Base-by-base conservation (phyloP, 1,284 basidiomycete genomes). In the Cryptococcus sp. region DNA sequence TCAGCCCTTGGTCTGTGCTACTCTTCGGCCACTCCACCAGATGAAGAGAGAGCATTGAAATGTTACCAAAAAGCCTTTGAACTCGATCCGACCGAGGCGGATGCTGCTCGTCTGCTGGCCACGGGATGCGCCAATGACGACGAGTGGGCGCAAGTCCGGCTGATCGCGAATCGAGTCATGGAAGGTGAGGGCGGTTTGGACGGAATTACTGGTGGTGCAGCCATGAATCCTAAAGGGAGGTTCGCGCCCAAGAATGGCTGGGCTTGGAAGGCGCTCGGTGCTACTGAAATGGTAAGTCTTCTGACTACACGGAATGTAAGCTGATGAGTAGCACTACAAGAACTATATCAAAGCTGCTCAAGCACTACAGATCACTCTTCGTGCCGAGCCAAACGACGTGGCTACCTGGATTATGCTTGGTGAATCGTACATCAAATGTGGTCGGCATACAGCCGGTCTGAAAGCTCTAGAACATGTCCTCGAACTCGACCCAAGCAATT, bases 61-160 rank as follows among this genome's bases (percentile, higher is more conserved):
- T 98, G 96, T 70, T 98, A 97, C 77, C 93, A 98, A 66, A 98
- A 96, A 66, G 96, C 96, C 0, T 98, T 99, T 63, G 96, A 98
- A 74, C 82, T 98, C 2, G 93, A 98, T 73, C 82, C 92, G 1
- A 82, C 86, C 13, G 89, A 98, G 74, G 84, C 83, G 11, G 84
- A 87, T 14, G 92, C 96, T 1, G 96, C 93, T 0, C 79, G 82
- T 46, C 79, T 85, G 54, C 80, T 98, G 3, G 92, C 91, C 0
- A 83, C 87, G 60, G 87, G 88, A 0, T 98, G 96, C 71, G 91
- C 94, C 0, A 85, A 92, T 49, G 89, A 96, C 60, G 81, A 84
- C 48, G 93, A 97, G 67, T 98, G 96, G 96, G 89, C 93, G 60
- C 79, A 96, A 5, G 94, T 98, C 2, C 91, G 97, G 61, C 85